Conservation (phyloP, 1,139 yeast species). For the Trichomonascaceae sp. region DNA sequence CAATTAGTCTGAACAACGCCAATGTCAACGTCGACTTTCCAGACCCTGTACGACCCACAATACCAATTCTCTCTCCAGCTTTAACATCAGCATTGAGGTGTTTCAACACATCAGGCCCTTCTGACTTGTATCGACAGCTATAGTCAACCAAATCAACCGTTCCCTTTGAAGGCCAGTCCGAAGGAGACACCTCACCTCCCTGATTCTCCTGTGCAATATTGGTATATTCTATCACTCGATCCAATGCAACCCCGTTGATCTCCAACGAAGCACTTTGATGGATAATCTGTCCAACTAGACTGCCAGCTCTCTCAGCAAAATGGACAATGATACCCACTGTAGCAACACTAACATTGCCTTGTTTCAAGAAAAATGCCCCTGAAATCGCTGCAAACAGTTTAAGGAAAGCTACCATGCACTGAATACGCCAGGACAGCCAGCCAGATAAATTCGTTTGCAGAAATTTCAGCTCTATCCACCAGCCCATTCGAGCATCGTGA, state of each 20-base stretch:
- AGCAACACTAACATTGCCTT: constrained; percentile 52
- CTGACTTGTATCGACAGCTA: constrained; percentile 62
- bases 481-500: neutral
- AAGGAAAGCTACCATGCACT: neutral
- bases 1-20: constrained; percentile 68
- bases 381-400: neutral
- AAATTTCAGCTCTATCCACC: neutral
- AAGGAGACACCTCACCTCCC: constrained; percentile 31
- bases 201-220: constrained; percentile 25
- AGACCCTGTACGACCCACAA: constrained; percentile 75
- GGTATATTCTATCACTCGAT: constrained; percentile 65
- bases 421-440: neutral
- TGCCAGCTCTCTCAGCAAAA: constrained; percentile 26
- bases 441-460: neutral
- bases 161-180: constrained; percentile 57
- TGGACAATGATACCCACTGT: constrained; percentile 53
- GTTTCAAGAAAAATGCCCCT: constrained; percentile 57
- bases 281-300: constrained; percentile 27
- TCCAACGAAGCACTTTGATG: constrained; percentile 58
- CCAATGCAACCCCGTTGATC: constrained; percentile 74
- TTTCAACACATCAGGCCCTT: constrained; percentile 64
- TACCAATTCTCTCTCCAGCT: constrained; percentile 57
- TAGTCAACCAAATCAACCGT: constrained; percentile 52
- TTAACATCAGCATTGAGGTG: constrained; percentile 40
- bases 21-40: constrained; percentile 51